Base-by-base conservation (phyloP, 1,139 yeast species). In the Debaryomyces subglobosus region DNA sequence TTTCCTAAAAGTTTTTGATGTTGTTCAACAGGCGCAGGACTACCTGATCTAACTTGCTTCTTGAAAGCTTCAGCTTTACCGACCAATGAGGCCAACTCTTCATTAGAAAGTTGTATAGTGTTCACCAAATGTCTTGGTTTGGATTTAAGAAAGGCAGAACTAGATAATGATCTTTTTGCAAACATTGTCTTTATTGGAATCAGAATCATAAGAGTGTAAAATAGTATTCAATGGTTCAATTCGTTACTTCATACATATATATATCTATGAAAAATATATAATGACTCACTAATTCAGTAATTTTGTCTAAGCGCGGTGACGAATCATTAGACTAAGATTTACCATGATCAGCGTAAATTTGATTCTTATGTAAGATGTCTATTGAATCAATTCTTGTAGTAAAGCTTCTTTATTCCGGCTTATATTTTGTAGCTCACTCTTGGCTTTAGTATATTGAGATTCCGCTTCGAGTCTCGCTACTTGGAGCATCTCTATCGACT, bases 91-190 rank as follows among this genome's bases (percentile, higher is more conserved):
- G 77, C 64, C 54, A 92, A 84, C 66, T 92, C 97, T 29, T 76
- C 71, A 50, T 85, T 80, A 13, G 87, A 65, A 52, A 92, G 74
- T 61, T 90, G 96, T 35, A 88, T 81, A 58, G 89, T 91, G 40
- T 89, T 86, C 12, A 89, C 79, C 61, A 92, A 76, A 64, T 91
- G 97, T 66, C 92, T 88, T 39, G 84, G 76, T 13, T 54, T 38
- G 43, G 65, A 23, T 33, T 44, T 43, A 8, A 48, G 32, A 5
- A 23, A 4, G n/a, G 33, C 18, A 7, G 48, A 44, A 3, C 30
- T 21, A 5, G 48, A 42, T 18, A 48, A 34, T n/a, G 39, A 24
- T 37, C 53, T 50, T 33, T 40, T 47, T 9, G 37, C 41, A 21
- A 29, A 20, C 10, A 44, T 32, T 20, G 47, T 13, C 10, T 42